Evolutionary conservation across 305 asterid genomes (phyloP).

Genomic region (Plantago coronopus): DNA sequence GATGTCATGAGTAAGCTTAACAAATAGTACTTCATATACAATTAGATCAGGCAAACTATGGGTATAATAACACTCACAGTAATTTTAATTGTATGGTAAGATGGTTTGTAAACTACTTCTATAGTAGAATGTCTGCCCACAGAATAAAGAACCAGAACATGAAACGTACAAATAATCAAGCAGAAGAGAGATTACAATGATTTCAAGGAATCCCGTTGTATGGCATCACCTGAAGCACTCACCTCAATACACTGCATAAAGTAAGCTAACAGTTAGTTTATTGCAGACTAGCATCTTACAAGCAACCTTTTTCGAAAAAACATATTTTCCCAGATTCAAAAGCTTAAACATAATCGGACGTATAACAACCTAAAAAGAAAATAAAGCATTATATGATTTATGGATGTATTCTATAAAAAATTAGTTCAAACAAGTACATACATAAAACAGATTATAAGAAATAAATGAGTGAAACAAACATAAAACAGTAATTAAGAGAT

Average conservation of each 20-base stretch:
- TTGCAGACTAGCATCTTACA: background rate
- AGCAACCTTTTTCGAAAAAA: no score
- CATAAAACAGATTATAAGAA: no score
- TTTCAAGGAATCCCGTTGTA: background rate
- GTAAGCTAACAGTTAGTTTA: background rate
- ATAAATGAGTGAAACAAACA: background rate
- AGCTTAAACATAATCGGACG: background rate
- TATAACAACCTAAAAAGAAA: background rate
- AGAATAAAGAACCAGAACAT: slow-evolving; percentile 14
- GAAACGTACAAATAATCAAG: slow-evolving; percentile 18
- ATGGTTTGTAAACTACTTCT: background rate
- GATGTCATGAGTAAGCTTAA: background rate
- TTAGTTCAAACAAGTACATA: background rate
- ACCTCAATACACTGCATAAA: slow-evolving; percentile 42
- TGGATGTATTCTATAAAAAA: no score
- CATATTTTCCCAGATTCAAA: background rate
- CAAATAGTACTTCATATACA: background rate
- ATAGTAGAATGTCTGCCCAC: background rate
- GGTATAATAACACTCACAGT: background rate
- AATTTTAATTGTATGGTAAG: background rate
- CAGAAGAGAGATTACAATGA: background rate
- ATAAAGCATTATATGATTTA: background rate
- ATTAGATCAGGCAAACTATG: background rate
- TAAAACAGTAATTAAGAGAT: no score
- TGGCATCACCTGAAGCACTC: slow-evolving; percentile 27